These are phyloP conservation scores for Malus sylvestris DNA, from an alignment of 306 rosid species.

Conservation along the genomic window DNA sequence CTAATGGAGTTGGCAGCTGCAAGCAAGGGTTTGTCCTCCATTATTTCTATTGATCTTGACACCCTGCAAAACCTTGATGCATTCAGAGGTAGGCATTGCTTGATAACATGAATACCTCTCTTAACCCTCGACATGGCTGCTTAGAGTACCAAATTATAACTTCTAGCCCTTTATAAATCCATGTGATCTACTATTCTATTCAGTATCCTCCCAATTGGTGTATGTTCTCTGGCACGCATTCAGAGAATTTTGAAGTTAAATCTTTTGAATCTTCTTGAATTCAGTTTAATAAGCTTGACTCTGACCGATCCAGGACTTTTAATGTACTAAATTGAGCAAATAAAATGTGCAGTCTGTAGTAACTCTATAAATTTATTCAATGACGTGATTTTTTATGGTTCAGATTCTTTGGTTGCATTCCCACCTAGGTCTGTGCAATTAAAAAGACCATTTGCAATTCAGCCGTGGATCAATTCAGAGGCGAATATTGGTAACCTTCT, in stretches of 20 bases:
- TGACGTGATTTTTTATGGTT: conserved; percentile 14
- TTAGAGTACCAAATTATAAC: background rate
- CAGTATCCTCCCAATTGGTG: background rate
- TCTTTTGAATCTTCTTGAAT: background rate
- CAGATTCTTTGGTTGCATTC: conserved; percentile 63
- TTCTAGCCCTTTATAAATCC: background rate
- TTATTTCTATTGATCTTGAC: conserved; percentile 75
- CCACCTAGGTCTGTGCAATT: conserved; percentile 71
- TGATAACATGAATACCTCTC: background rate
- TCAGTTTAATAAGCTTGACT: background rate
- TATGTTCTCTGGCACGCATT: background rate
- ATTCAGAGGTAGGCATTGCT: conserved; percentile 56
- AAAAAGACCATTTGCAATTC: conserved; percentile 70
- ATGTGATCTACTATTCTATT: background rate
- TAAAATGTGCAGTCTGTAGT: too few relatives aligned
- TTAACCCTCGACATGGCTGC: background rate
- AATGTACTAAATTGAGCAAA: background rate
- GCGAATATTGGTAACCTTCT: conserved; percentile 87
- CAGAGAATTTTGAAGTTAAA: background rate
- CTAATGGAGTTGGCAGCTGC: conserved; percentile 94
- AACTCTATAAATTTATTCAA: background rate
- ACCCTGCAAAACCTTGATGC: conserved; percentile 81
- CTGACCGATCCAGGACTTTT: background rate
- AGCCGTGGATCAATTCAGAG: conserved; percentile 87
- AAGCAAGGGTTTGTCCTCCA: conserved; percentile 79